These are phyloP conservation scores for Chondrus crispus DNA, from an alignment of 23 red algal genomes.

Conservation along the genomic window DNA sequence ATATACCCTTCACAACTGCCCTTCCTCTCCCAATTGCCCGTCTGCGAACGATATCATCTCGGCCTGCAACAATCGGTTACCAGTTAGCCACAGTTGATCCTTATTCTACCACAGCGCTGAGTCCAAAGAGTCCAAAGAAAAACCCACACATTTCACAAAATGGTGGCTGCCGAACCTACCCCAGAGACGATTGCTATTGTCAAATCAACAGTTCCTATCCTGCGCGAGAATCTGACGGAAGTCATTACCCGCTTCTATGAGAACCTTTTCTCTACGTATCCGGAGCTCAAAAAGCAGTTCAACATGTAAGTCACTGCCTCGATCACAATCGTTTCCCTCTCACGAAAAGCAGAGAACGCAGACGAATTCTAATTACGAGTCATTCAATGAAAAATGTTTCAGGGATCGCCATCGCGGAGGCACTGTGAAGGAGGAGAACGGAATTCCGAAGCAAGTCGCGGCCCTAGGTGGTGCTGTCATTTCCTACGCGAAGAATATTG, in stretches of 20 bases:
- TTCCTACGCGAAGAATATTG: constrained; percentile 56
- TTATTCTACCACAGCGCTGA: too few species aligned
- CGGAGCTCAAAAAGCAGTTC: constrained; percentile 33
- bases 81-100: too few species aligned
- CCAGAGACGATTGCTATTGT: constrained; percentile 28
- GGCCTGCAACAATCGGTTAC: too few species aligned
- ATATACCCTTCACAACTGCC: too few species aligned
- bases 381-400: background rate
- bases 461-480: constrained; percentile 38
- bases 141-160: too few species aligned
- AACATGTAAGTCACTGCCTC: constrained; percentile 25
- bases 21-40: too few species aligned
- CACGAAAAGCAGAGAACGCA: background rate
- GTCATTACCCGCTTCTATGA: constrained; percentile 43
- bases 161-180: too few species aligned
- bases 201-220: constrained; percentile 42
- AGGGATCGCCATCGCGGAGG: constrained; percentile 33
- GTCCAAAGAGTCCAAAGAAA: too few species aligned
- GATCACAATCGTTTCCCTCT: background rate
- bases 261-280: constrained; percentile 44
- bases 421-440: background rate
- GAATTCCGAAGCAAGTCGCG: constrained; percentile 25
- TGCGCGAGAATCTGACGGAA: background rate
- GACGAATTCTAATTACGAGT: background rate
- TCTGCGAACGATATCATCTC: too few species aligned